These are phyloP conservation scores for Fusarium compactum DNA, from an alignment of 2,329 filamentous ascomycete species.

Conservation along the genomic window DNA sequence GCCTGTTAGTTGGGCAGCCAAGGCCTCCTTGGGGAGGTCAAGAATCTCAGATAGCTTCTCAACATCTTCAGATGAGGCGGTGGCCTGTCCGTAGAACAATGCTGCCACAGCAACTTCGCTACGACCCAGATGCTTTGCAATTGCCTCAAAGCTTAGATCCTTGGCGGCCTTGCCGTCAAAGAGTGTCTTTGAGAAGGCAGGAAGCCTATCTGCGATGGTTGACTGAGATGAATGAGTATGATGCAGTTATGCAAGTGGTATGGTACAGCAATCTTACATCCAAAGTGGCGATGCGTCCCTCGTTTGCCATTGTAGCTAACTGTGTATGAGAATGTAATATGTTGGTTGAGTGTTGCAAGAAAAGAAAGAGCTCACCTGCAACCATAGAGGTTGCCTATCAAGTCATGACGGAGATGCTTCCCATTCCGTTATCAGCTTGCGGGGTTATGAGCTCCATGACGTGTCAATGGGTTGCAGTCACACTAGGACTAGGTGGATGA, in stretches of 20 bases:
- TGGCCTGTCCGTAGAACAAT: slow-evolving; percentile 89
- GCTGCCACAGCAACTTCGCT: slow-evolving; percentile 88
- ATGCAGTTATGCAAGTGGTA: background rate
- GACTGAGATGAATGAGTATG: slow-evolving; percentile 59
- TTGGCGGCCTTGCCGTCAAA: slow-evolving; percentile 79
- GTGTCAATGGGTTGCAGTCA: slow-evolving; percentile 29
- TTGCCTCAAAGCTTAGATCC: slow-evolving; percentile 81
- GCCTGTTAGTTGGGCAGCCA: slow-evolving; percentile 73
- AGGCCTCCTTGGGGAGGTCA: slow-evolving; percentile 65
- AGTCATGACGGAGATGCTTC: slow-evolving; percentile 34
- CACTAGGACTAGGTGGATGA: background rate
- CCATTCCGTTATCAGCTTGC: slow-evolving; percentile 38
- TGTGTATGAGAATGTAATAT: slow-evolving; percentile 5
- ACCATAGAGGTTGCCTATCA: slow-evolving; percentile 1
- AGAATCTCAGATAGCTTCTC: slow-evolving; percentile 75
- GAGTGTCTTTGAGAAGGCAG: slow-evolving; percentile 76
- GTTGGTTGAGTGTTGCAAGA: slow-evolving; percentile 15
- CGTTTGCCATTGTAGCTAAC: slow-evolving; percentile 39
- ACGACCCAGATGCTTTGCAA: slow-evolving; percentile 78
- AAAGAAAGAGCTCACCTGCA: background rate
- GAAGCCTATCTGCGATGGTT: slow-evolving; percentile 76
- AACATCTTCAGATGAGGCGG: slow-evolving; percentile 76
- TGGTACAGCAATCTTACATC: slow-evolving; percentile 51
- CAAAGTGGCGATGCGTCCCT: slow-evolving; percentile 50
- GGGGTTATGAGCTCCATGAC: slow-evolving; percentile 43